These are phyloP conservation scores for Candida parachauliodes DNA, from an alignment of 805 yeast species.

Conservation along the genomic window DNA sequence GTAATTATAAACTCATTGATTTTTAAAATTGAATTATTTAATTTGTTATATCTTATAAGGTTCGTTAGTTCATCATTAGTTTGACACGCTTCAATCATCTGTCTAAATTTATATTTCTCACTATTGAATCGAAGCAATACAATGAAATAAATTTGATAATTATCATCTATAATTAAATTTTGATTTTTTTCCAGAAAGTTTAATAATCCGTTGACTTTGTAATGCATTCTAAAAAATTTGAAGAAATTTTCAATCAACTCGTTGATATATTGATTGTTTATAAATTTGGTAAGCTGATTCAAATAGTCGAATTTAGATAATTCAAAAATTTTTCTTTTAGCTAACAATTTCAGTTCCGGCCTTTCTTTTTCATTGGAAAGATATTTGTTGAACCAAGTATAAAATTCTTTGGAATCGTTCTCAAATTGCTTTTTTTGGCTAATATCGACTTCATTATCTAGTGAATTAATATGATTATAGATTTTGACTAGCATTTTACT, in stretches of 20 bases:
- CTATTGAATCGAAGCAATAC: slow-evolving; percentile 37
- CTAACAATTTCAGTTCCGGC: slow-evolving; percentile 36
- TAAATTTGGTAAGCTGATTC: slow-evolving; percentile 33
- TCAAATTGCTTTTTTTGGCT: slow-evolving; percentile 32
- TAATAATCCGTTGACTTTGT: slow-evolving; percentile 12
- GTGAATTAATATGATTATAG: slow-evolving; percentile 9
- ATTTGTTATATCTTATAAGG: slow-evolving; percentile 23
- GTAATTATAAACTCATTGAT: slow-evolving; percentile 18
- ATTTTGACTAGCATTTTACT: slow-evolving; percentile 26
- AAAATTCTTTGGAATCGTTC: slow-evolving; percentile 38
- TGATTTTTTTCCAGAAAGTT: slow-evolving; percentile 14
- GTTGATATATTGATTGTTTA: slow-evolving; percentile 40
- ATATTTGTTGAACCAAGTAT: slow-evolving; percentile 42
- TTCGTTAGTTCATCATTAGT: slow-evolving; percentile 39
- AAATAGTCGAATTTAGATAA: slow-evolving; percentile 44
- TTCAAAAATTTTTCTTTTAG: slow-evolving; percentile 38
- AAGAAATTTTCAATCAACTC: slow-evolving; percentile 33
- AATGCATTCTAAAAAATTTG: slow-evolving; percentile 26
- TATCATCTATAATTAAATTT: slow-evolving; percentile 11
- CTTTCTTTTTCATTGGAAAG: slow-evolving; percentile 41
- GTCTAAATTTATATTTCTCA: slow-evolving; percentile 38
- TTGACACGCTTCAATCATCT: slow-evolving; percentile 36
- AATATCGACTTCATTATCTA: background rate
- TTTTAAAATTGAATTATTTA: slow-evolving; percentile 13
- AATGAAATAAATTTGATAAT: slow-evolving; percentile 29